Percentiles rank a stretch among this genome's conserved stretches.
Evolutionary conservation across 176 grass and related monocot genomes (phyloP).

Genomic region (Musa schizocarpa): DNA sequence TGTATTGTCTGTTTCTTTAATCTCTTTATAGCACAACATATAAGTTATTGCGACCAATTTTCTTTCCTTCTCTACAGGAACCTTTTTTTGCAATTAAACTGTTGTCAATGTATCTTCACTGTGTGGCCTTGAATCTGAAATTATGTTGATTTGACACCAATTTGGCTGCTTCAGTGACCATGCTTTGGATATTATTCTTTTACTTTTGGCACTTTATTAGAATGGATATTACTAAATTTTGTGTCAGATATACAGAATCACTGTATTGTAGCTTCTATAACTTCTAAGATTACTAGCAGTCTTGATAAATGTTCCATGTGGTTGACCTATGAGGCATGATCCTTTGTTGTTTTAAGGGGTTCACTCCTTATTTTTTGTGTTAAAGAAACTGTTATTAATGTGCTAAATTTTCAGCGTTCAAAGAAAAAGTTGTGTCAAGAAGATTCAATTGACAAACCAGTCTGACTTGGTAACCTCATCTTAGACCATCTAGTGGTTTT

Average conservation of each 20-base stretch:
- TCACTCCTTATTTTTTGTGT: too few relatives aligned
- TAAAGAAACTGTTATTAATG: too few relatives aligned
- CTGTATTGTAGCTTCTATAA: too few relatives aligned
- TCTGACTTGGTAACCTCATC: neutral
- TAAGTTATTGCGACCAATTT: neutral
- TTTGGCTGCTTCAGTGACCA: neutral
- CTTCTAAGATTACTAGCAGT: too few relatives aligned
- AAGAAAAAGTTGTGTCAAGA: neutral
- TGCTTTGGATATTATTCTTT: neutral
- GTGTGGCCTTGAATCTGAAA: too few relatives aligned
- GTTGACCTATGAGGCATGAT: too few relatives aligned
- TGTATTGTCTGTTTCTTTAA: neutral
- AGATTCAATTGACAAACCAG: neutral
- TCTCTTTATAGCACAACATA: neutral
- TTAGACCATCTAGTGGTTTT: neutral
- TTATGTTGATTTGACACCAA: neutral
- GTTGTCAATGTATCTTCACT: neutral
- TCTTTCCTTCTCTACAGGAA: neutral
- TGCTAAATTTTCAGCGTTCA: too few relatives aligned
- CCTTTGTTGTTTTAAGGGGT: too few relatives aligned
- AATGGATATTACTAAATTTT: too few relatives aligned
- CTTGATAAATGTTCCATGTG: too few relatives aligned
- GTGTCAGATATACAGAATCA: too few relatives aligned
- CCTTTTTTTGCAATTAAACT: neutral
- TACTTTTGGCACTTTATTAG: too few relatives aligned